Conservation (phyloP, 768 basidiomycete species). For the Crassisporium funariophilum region DNA sequence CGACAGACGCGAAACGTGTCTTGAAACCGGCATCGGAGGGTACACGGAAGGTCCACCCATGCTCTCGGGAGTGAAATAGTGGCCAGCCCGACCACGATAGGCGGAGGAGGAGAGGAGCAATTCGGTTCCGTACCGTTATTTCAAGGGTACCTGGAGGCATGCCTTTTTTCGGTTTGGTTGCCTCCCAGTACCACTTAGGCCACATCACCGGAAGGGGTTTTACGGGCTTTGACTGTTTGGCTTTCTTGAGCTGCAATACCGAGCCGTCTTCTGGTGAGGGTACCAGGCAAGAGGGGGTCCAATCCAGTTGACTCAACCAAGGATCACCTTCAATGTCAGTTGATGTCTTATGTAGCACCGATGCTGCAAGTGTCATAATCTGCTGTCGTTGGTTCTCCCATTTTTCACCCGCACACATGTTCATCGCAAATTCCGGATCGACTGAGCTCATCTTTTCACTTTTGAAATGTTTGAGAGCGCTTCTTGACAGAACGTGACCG, state of each 20-base stretch:
- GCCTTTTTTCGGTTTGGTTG: conserved; percentile 71
- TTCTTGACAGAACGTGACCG: conserved; percentile 46
- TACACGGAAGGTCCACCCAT: conserved; percentile 93
- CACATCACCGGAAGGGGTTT: conserved; percentile 62
- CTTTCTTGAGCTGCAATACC: conserved; percentile 29
- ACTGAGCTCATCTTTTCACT: conserved; percentile 42
- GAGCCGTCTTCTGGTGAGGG: conserved; percentile 5
- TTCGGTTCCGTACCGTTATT: conserved; percentile 79
- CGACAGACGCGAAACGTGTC: conserved; percentile 47
- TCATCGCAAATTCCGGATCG: conserved; percentile 45
- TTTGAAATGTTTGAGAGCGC: conserved; percentile 48
- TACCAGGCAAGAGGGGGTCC: conserved; percentile 42
- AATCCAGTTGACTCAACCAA: conserved; percentile 71
- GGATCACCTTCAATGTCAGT: conserved; percentile 38
- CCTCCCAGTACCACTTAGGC: conserved; percentile 98
- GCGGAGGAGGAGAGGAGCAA: conserved; percentile 82
- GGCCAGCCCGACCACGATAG: conserved; percentile 90
- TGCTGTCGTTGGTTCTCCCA: conserved; percentile 32
- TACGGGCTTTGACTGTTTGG: conserved; percentile 31
- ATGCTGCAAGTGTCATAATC: conserved; percentile 45
- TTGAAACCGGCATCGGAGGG: conserved; percentile 47
- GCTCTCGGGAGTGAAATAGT: conserved; percentile 79
- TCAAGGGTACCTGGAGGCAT: conserved; percentile 74
- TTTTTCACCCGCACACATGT: conserved; percentile 47
- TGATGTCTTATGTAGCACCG: conserved; percentile 25